Conservation (phyloP, 345 rosid genomes). For the Populus simonii region DNA sequence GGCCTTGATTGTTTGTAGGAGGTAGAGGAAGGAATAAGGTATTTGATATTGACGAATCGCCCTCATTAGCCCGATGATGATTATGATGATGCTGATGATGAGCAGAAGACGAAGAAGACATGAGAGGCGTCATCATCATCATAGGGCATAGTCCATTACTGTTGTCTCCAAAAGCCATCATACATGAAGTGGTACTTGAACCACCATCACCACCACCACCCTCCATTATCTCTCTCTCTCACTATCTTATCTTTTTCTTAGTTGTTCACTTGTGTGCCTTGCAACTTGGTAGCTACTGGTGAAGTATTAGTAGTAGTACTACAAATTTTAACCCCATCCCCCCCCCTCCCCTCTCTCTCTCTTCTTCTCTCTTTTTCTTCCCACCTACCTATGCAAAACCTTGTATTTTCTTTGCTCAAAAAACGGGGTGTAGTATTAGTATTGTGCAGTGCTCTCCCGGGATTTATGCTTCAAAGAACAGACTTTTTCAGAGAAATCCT, state of each 20-base stretch:
- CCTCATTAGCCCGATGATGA: conserved; percentile 26
- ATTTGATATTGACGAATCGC: conserved; percentile 18
- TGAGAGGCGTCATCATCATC: conserved; percentile 59
- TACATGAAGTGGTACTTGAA: conserved; percentile 64
- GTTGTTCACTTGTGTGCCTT: conserved; percentile 38
- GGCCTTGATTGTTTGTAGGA: conserved; percentile 28
- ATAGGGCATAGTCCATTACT: conserved; percentile 56
- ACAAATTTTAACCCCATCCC: neutral
- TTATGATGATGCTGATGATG: conserved; percentile 30
- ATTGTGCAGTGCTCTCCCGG: conserved; percentile 66
- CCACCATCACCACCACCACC: conserved; percentile 33
- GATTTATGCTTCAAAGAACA: conserved; percentile 73
- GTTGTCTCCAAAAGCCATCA: conserved; percentile 74
- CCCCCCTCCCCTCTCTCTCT: conserved; percentile 5
- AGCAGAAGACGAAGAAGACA: conserved; percentile 36
- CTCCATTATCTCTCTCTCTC: conserved; percentile 50
- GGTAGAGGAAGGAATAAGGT: conserved; percentile 35
- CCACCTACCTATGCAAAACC: conserved; percentile 28
- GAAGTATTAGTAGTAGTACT: neutral
- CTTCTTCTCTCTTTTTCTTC: conserved; percentile 7
- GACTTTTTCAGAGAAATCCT: conserved; percentile 58
- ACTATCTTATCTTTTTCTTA: conserved; percentile 1
- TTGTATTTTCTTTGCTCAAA: conserved; percentile 8
- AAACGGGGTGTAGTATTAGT: neutral
- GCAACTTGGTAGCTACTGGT: conserved; percentile 25